These are phyloP conservation scores for Paraphoma sp. DNA, from an alignment of 2,329 filamentous ascomycete species.

Conservation along the genomic window DNA sequence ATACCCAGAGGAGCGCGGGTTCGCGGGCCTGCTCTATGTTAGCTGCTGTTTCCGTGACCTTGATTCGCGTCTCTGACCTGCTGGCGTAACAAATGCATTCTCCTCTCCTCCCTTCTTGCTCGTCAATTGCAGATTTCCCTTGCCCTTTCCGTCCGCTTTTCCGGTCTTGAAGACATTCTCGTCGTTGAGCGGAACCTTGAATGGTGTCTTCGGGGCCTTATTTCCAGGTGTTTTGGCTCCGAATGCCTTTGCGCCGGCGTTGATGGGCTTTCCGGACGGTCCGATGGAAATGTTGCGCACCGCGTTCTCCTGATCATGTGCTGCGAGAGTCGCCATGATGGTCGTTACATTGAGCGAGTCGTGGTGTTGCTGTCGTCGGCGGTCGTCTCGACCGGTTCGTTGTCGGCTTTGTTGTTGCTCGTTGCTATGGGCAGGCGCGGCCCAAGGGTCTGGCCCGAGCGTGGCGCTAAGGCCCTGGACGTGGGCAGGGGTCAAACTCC, in stretches of 20 bases:
- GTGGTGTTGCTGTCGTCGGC: constrained; percentile 14
- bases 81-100: constrained; percentile 77
- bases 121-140: constrained; percentile 59
- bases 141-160: constrained; percentile 65
- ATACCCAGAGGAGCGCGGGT: constrained; percentile 83
- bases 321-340: constrained; percentile 72
- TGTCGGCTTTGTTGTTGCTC: constrained; percentile 33
- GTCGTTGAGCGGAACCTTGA: constrained; percentile 78
- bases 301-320: constrained; percentile 86
- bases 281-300: constrained; percentile 75
- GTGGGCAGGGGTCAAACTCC: not conserved
- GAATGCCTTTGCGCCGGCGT: constrained; percentile 67
- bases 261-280: constrained; percentile 73
- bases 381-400: constrained; percentile 12
- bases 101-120: constrained; percentile 64
- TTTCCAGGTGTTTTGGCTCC: constrained; percentile 80
- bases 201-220: constrained; percentile 80
- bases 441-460: not conserved
- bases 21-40: constrained; percentile 45
- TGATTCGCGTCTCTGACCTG: constrained; percentile 61
- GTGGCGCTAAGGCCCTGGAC: not conserved
- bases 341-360: constrained; percentile 41
- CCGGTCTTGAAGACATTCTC: constrained; percentile 77
- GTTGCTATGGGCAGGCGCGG: constrained; percentile 32
- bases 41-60: constrained; percentile 3